A percentile compares a stretch with the other conserved stretches of the same genome.
Evolutionary conservation across 306 rosid species (phyloP).

Genomic region (Arachis stenosperma): DNA sequence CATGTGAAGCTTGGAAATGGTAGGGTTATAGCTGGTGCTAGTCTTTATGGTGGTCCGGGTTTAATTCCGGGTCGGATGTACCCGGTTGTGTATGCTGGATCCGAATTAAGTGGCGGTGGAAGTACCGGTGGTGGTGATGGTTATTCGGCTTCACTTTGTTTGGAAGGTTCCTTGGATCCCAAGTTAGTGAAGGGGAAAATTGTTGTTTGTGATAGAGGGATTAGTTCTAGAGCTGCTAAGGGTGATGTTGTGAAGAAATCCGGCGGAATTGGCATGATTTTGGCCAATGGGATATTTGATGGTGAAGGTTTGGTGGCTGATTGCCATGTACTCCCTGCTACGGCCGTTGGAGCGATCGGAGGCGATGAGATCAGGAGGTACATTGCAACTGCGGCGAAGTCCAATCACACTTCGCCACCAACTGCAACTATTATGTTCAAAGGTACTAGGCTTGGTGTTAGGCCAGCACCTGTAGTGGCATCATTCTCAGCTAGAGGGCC

Average conservation of each 20-base stretch:
- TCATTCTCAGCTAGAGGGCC: slow-evolving; percentile 92
- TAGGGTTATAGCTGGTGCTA: slow-evolving; percentile 54
- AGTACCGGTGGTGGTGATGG: slow-evolving; percentile 71
- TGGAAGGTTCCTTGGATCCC: slow-evolving; percentile 76
- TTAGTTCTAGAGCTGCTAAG: slow-evolving; percentile 79
- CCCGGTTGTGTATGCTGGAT: slow-evolving; percentile 73
- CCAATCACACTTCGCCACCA: slow-evolving; percentile 39
- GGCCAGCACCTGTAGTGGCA: slow-evolving; percentile 92
- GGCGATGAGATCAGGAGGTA: slow-evolving; percentile 74
- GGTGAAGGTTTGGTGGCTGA: slow-evolving; percentile 95
- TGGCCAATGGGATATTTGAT: slow-evolving; percentile 82
- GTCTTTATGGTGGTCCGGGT: slow-evolving; percentile 83
- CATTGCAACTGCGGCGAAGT: slow-evolving; percentile 44
- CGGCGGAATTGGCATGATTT: slow-evolving; percentile 86
- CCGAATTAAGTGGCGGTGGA: slow-evolving; percentile 51
- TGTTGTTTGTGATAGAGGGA: slow-evolving; percentile 85
- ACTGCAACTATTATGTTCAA: slow-evolving; percentile 64
- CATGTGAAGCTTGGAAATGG: slow-evolving; percentile 83
- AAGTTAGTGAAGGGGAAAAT: slow-evolving; percentile 68
- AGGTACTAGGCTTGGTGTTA: slow-evolving; percentile 75
- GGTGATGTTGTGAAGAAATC: slow-evolving; percentile 85
- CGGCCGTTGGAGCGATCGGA: slow-evolving; percentile 68
- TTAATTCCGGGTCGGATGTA: slow-evolving; percentile 67
- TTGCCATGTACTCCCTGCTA: slow-evolving; percentile 85
- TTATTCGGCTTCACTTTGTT: slow-evolving; percentile 79